Base-by-base conservation (phyloP, 2,329 filamentous ascomycete genomes). In the Pleoardoris graminearum region DNA sequence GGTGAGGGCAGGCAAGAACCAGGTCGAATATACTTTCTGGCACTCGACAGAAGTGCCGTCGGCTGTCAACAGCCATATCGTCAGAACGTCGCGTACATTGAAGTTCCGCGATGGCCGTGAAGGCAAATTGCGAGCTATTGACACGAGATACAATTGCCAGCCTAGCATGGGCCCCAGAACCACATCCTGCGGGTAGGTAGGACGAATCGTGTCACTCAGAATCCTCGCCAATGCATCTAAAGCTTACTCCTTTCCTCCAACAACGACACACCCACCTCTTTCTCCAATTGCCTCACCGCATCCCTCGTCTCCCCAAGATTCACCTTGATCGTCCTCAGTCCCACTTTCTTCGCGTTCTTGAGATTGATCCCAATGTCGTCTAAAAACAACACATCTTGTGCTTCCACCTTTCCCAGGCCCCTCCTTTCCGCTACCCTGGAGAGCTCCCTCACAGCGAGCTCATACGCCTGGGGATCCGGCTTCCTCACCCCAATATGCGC, bases 361-460 rank as follows among this genome's bases (percentile, higher is more conserved):
- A 97, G 73, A 70, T 99, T 99, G 74, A 92, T 86, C 1, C 94
- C 94, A 70, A 99, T 96, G 65, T 97, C 92, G 70, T 97, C 94
- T 44, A 97, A 75, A 70, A 99, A 99, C 4, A 96, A 75, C 38
- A 97, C 79, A 50, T 97, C 90, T 0, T 77, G 76, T 0, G 87
- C 79, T 27, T 27, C 25, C 8, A 95, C 77, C 0, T 80, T 77
- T 4, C 76, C 73, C n/a, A 71, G 72, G 3, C 79, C 76, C 70
- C 84, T 84, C 22, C 77, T 72, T 66, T 76, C 79, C 1, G 86
- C 84, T 59, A 84, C 84, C 55, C 82, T 79, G 63, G 89, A 80
- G 59, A 94, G 79, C 61, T 84, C 80, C 50, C 80, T 73, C 41
- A 96, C 71, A 0, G 93, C 87, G 58, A 89, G 79, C 60, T 85